Evolutionary conservation across 2,329 filamentous ascomycete species (phyloP).

Genomic region (Ascomycota sp.): DNA sequence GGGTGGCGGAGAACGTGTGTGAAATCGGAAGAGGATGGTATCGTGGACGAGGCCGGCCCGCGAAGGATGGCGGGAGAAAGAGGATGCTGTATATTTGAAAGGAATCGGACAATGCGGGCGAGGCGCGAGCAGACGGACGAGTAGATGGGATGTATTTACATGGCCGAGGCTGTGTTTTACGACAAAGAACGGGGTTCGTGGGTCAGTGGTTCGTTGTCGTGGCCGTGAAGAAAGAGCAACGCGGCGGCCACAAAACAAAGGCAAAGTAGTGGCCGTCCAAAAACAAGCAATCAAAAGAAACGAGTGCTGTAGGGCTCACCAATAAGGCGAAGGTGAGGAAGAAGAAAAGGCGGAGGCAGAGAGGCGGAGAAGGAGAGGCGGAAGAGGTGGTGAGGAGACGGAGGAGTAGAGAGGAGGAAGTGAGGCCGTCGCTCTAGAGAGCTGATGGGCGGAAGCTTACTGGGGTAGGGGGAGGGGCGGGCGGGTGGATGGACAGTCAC

Average conservation of each 20-base stretch:
- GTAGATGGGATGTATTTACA: too few species aligned
- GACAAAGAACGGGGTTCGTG: too few species aligned
- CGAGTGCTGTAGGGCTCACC: constrained; percentile 3
- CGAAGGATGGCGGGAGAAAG: constrained; percentile 1
- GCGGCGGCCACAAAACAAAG: constrained; percentile 3
- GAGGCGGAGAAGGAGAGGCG: too few species aligned
- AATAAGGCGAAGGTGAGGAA: background rate
- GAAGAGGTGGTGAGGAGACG: too few species aligned
- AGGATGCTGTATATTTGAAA: too few species aligned
- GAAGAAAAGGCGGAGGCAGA: too few species aligned
- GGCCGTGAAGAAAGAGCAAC: background rate
- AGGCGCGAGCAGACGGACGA: too few species aligned
- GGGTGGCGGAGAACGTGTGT: too few species aligned
- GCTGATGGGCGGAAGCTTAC: constrained; percentile 1
- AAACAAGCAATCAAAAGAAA: constrained; percentile 5
- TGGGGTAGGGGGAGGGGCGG: constrained; percentile 1
- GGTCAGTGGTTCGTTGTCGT: background rate
- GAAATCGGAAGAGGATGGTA: too few species aligned
- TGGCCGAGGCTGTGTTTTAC: too few species aligned
- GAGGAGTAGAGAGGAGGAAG: constrained; percentile 1
- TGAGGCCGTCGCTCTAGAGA: too few species aligned
- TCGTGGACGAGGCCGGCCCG: background rate
- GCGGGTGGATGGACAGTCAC: background rate
- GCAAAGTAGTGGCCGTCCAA: constrained; percentile 4
- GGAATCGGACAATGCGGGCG: too few species aligned